Percentiles rank a stretch among this genome's conserved stretches.
Evolutionary conservation across 2,329 filamentous ascomycete species (phyloP).

Genomic region (Fusarium sp.): DNA sequence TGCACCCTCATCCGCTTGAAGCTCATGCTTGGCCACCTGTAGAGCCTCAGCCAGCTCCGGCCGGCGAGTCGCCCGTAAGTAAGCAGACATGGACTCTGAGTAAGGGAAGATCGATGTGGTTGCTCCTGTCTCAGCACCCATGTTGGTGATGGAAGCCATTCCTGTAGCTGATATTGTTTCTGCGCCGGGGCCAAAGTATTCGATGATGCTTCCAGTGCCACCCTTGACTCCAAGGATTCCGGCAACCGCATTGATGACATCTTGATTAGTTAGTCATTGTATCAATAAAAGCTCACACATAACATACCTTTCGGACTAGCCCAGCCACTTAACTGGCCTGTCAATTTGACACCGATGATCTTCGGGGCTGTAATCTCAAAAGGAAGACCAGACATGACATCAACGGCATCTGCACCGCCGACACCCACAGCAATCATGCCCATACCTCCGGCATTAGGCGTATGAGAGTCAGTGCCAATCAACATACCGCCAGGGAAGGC

Average conservation of each 20-base stretch:
- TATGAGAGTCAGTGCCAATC: slow-evolving; percentile 97
- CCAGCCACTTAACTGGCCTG: slow-evolving; percentile 89
- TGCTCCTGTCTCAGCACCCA: slow-evolving; percentile 91
- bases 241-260: slow-evolving; percentile 86
- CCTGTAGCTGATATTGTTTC: slow-evolving; percentile 90
- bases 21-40: slow-evolving; percentile 70
- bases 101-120: slow-evolving; percentile 97
- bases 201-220: slow-evolving; percentile 93
- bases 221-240: slow-evolving; percentile 92
- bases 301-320: slow-evolving; percentile 80
- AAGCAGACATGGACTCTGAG: slow-evolving; percentile 83
- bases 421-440: slow-evolving; percentile 96
- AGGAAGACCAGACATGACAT: slow-evolving; percentile 93
- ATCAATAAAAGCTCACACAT: too few species aligned
- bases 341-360: slow-evolving; percentile 85
- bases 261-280: too few species aligned
- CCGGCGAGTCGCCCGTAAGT: slow-evolving; percentile 85
- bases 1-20: slow-evolving; percentile 81
- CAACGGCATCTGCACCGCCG: slow-evolving; percentile 95
- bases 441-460: slow-evolving; percentile 94
- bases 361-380: slow-evolving; percentile 98
- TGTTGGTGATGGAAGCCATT: slow-evolving; percentile 92
- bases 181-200: slow-evolving; percentile 92
- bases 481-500: slow-evolving; percentile 98
- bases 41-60: slow-evolving; percentile 1